A percentile compares a stretch with the other conserved stretches of the same genome.
phyloP scores from a whole-genome alignment of 768 basidiomycete genomes.

The Xanthoconium purpureum region DNA sequence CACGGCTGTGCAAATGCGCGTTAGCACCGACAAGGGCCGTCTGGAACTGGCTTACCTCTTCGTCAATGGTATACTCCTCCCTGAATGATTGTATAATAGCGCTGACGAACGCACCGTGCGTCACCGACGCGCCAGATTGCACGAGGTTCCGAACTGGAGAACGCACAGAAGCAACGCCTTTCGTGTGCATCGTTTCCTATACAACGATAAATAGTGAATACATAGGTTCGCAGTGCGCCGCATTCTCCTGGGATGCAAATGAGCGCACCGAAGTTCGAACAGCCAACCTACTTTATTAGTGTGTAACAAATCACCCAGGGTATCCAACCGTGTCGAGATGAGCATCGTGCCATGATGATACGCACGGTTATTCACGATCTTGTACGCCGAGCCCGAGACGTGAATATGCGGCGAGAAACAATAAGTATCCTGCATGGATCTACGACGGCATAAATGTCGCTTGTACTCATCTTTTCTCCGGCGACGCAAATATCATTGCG shows the following conservation, averaged over 20 bases:
- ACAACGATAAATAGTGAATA: not conserved
- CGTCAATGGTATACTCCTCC: conserved; percentile 46
- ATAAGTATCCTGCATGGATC: not conserved
- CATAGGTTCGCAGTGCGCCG: not conserved
- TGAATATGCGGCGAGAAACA: conserved; percentile 32
- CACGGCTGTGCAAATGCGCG: conserved; percentile 32
- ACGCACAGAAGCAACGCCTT: conserved; percentile 86
- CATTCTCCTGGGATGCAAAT: not conserved
- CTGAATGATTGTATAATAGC: conserved; percentile 71
- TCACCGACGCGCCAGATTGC: conserved; percentile 46
- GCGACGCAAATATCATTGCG: conserved; percentile 90
- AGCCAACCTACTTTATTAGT: conserved; percentile 53
- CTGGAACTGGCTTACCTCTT: conserved; percentile 28
- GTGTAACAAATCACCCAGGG: conserved; percentile 69
- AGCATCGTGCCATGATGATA: conserved; percentile 99
- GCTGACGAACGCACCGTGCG: conserved; percentile 67
- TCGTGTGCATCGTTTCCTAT: conserved; percentile 77
- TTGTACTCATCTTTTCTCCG: conserved; percentile 77
- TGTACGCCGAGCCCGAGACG: conserved; percentile 98
- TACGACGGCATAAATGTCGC: too few species aligned
- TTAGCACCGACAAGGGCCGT: not conserved
- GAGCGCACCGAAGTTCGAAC: not conserved
- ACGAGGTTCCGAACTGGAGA: conserved; percentile 88
- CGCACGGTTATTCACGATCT: conserved; percentile 84
- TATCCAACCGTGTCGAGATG: conserved; percentile 72